Base-by-base conservation (phyloP, 1,284 basidiomycete genomes). In the Trichosporon coremiiforme region DNA sequence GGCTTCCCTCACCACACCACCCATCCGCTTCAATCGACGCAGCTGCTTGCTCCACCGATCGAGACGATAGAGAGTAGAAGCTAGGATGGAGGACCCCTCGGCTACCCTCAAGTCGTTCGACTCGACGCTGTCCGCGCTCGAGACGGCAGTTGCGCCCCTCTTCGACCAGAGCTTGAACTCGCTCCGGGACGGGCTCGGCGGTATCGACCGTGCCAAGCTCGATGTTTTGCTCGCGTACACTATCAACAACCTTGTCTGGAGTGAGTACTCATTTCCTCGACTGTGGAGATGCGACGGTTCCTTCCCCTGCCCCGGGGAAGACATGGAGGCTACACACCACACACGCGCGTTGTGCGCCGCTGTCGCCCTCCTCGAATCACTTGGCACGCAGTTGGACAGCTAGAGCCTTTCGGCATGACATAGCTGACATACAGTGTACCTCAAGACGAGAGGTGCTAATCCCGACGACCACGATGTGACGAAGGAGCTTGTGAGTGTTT, bases 171-270 rank as follows among this genome's bases (percentile, higher is more conserved):
- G 70, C 10, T 66, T 69, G 35, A 45, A 53, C 10, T 66, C 67
- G 38, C 69, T 66, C 22, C 57, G 65, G 2, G 67, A 62, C 4
- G 68, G 0, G 0, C 60, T 74, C 15, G 66, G 25, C 17, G 62
- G 66, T 10, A 35, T 80, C 5, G 75, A 80, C 31, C 69, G 79
- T 60, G 79, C 79, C 2, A 82, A 82, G 75, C 75, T 81, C 71
- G 79, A 81, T 57, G 73, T 82, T 13, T 66, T 82, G 67, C 65
- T 78, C 8, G 75, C 77, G 5, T 82, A 78, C 66, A 73, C 80
- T 6, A 74, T 81, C 47, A 80, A 81, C 70, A 79, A 82, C 71
- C 70, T 82, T 31, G 75, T 82, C 55, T 82, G 81, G 81, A 72
- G 81, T 82, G 70, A 75, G 81, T 77, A 38, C 25, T 25, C 25